Percentiles rank a stretch among this genome's conserved stretches.
phyloP scores from a whole-genome alignment of 441 rosid genomes.

The Brassica hybrid region DNA sequence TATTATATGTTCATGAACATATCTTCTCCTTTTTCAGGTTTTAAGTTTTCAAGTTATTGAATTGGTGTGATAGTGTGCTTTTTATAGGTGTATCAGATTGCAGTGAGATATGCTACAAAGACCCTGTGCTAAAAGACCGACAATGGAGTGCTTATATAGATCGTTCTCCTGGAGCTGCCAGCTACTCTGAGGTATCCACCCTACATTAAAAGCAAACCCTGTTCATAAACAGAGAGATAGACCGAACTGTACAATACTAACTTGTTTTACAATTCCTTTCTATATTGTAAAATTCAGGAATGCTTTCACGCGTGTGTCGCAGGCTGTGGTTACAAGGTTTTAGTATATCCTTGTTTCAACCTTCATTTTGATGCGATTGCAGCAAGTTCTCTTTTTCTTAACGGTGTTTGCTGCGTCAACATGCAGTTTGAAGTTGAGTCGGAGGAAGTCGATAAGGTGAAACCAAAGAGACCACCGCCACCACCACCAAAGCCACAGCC shows the following conservation, averaged over 20 bases:
- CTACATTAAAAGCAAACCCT: neutral
- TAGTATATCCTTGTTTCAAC: no score
- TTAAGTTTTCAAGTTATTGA: neutral
- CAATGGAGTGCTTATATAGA: conserved; percentile 94
- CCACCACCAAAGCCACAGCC: conserved; percentile 52
- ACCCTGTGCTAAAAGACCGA: conserved; percentile 87
- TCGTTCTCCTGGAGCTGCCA: conserved; percentile 92
- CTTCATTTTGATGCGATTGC: no score
- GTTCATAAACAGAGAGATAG: neutral
- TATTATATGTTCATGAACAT: no score
- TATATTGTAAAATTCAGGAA: no score
- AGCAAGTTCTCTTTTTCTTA: neutral
- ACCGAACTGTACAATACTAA: neutral
- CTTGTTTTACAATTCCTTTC: conserved; percentile 11
- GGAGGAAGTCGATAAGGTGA: conserved; percentile 55
- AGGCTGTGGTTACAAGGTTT: no score
- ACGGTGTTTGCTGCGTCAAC: conserved; percentile 2
- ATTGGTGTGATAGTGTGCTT: conserved; percentile 25
- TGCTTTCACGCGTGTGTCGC: no score
- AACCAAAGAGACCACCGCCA: conserved; percentile 74
- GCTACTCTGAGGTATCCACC: conserved; percentile 71
- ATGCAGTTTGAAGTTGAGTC: conserved; percentile 69
- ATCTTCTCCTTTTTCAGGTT: neutral
- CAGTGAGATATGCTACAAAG: conserved; percentile 88
- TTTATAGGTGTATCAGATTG: conserved; percentile 75